Conservation (phyloP, 1,139 yeast species). For the Blastobotrys proliferans region DNA sequence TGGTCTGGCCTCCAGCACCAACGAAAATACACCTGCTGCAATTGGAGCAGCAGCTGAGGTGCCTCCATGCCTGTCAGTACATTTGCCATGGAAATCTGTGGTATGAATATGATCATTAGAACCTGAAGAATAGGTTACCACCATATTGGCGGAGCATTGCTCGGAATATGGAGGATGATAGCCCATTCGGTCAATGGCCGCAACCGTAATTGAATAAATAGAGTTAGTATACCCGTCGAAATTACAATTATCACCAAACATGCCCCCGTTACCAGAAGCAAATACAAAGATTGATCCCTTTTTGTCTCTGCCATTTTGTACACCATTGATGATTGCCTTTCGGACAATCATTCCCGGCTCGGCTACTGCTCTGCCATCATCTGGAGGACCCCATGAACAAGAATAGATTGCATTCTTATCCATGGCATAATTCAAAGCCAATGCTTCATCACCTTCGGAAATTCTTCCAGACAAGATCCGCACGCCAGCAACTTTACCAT, state of each 20-base stretch:
- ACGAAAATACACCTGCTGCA: constrained; percentile 89
- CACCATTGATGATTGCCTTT: constrained; percentile 78
- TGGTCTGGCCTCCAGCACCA: constrained; percentile 79
- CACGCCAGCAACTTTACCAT: constrained; percentile 82
- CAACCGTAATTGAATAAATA: constrained; percentile 90
- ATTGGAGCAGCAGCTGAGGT: constrained; percentile 99
- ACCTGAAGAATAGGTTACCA: constrained; percentile 92
- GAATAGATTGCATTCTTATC: constrained; percentile 86
- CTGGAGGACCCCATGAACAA: constrained; percentile 99
- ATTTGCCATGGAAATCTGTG: constrained; percentile 69
- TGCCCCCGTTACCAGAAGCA: constrained; percentile 95
- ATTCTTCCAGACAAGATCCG: constrained; percentile 80
- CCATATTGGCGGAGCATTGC: constrained; percentile 92
- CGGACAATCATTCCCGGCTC: constrained; percentile 77
- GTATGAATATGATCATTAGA: constrained; percentile 88
- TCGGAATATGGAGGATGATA: constrained; percentile 86
- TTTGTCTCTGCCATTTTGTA: constrained; percentile 74
- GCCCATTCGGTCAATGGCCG: constrained; percentile 86
- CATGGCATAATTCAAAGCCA: constrained; percentile 73
- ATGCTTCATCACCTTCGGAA: constrained; percentile 86
- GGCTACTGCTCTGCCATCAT: constrained; percentile 81
- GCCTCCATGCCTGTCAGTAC: constrained; percentile 83
- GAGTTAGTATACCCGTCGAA: constrained; percentile 98
- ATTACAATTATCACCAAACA: constrained; percentile 82
- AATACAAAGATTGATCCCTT: constrained; percentile 90